These are phyloP conservation scores for Fusarium mundagurra DNA, from an alignment of 2,329 filamentous ascomycete genomes.

Conservation along the genomic window DNA sequence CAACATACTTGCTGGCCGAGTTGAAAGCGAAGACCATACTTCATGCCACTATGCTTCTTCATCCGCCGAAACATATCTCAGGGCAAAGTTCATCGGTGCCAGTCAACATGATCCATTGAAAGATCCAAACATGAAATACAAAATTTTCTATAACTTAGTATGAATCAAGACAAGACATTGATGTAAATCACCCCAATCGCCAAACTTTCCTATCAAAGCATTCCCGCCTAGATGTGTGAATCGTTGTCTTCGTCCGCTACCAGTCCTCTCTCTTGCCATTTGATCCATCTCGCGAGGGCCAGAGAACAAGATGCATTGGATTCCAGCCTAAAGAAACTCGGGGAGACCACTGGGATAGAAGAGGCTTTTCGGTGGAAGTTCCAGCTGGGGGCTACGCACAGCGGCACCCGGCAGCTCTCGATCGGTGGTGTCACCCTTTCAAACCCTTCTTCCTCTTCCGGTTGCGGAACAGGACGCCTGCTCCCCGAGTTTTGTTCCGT, in stretches of 20 bases:
- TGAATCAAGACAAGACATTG: slow-evolving; percentile 44
- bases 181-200: slow-evolving; percentile 62
- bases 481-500: slow-evolving; percentile 38
- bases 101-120: background rate
- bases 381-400: slow-evolving; percentile 16
- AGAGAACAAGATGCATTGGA: slow-evolving; percentile 43
- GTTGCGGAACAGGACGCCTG: slow-evolving; percentile 35
- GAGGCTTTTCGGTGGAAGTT: slow-evolving; percentile 25
- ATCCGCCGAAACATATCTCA: background rate
- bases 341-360: slow-evolving; percentile 20
- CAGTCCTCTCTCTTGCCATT: slow-evolving; percentile 10
- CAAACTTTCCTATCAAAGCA: slow-evolving; percentile 60
- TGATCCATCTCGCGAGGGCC: slow-evolving; percentile 31
- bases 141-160: slow-evolving; percentile 31
- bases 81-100: background rate
- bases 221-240: slow-evolving; percentile 51
- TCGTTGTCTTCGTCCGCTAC: slow-evolving; percentile 44
- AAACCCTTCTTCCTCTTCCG: slow-evolving; percentile 24
- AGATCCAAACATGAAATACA: slow-evolving; percentile 11
- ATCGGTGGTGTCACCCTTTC: slow-evolving; percentile 16
- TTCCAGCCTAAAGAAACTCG: slow-evolving; percentile 34
- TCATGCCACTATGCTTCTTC: background rate
- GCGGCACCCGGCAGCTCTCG: slow-evolving; percentile 14
- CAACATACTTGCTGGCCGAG: background rate
- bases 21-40: background rate